Evolutionary conservation across 2,329 filamentous ascomycete species (phyloP), one percentile per base, ranked within the genome.

Genomic region (Cladosporium sp.): DNA sequence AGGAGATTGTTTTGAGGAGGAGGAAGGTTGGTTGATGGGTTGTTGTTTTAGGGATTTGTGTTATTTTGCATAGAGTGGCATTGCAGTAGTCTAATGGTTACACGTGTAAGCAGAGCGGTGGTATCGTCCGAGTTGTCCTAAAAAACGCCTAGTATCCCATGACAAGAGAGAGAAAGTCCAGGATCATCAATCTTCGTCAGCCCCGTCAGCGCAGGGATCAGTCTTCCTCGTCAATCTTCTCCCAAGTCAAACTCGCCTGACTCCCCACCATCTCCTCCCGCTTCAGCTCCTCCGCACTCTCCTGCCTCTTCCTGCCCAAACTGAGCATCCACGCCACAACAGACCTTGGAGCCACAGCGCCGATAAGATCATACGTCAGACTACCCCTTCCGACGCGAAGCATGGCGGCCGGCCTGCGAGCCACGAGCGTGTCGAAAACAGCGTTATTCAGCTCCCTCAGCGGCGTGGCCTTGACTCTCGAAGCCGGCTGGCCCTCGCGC

Each of bases 321-420:
- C 90, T 90, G 81, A 97, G 86, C 87, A 97, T 95, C 87, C 89
- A 93, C 1, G 84, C 84, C n/a, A 97, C 86, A 13, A 96, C 67
- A 2, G 83, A 79, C 16, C 81, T 77, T 1, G 93, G 92, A 19
- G 87, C 78, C 81, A 86, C 92, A 37, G 81, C 80, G 5, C 91
- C 93, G 7, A 97, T 86, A 31, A 96, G 77, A 37, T 88, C 87
- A 69, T 97, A 97, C 0, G 90, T 77, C 52, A 86, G 77, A 46
- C 89, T 89, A 6, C 93, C 93, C 48, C 90, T 82, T 1, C 93
- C 93, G 13, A 96, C 86, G 54, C 88, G 84, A 58, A 92, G 81
- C 1, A 87, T 80, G 34, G 80, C 75, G 43, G 74, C 76, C 22
- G 78, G 80, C 45, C 68, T 66, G 59, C 80, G 80, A 41, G 82